Conservation (phyloP, 2,329 filamentous ascomycete species). For the Penicillium verrucosum region DNA sequence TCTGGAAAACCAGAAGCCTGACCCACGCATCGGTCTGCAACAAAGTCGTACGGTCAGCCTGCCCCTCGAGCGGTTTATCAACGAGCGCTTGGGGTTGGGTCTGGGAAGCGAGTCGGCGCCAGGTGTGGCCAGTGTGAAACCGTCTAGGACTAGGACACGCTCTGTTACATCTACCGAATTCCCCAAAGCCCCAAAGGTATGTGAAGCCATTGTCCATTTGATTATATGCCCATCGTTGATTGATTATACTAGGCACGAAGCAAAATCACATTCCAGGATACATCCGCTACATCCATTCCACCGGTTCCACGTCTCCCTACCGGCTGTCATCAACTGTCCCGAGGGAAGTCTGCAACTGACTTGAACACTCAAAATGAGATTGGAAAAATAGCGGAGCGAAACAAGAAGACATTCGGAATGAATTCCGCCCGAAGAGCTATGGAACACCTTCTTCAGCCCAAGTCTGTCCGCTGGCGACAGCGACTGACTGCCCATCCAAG, state of each 20-base stretch:
- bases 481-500: slow-evolving; percentile 33
- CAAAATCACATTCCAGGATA: neutral
- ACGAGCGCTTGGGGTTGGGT: slow-evolving; percentile 34
- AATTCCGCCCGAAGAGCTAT: slow-evolving; percentile 18
- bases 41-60: slow-evolving; percentile 36
- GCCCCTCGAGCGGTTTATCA: slow-evolving; percentile 41
- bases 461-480: slow-evolving; percentile 26
- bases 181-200: slow-evolving; percentile 3
- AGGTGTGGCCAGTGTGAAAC: slow-evolving; percentile 8
- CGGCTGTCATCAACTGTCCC: slow-evolving; percentile 12
- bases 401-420: slow-evolving; percentile 15
- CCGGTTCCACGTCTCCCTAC: slow-evolving; percentile 6
- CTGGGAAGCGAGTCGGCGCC: slow-evolving; percentile 19
- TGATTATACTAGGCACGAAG: neutral
- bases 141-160: slow-evolving; percentile 15
- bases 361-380: slow-evolving; percentile 14
- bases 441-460: slow-evolving; percentile 22
- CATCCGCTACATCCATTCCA: slow-evolving; percentile 6
- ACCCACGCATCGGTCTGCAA: slow-evolving; percentile 23
- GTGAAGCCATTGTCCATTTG: neutral
- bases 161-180: slow-evolving; percentile 28
- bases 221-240: neutral
- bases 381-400: slow-evolving; percentile 20
- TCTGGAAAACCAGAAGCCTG: slow-evolving; percentile 26
- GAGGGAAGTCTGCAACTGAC: slow-evolving; percentile 20